Base-by-base conservation (phyloP, 257 asterid genomes). In the Apocynum venetum region DNA sequence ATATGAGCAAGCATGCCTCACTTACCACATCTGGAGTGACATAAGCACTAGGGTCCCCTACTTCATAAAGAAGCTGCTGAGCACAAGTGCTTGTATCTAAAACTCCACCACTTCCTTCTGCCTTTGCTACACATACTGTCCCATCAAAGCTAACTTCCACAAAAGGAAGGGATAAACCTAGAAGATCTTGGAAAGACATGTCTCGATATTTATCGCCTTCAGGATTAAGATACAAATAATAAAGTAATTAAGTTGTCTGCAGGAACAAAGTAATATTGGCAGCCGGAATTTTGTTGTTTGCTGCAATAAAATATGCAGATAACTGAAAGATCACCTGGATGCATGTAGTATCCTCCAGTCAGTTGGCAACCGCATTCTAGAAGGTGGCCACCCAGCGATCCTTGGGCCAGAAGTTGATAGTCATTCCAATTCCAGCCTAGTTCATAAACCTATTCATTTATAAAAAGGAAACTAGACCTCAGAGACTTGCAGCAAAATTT, bases 331-430 rank as follows among this genome's bases (percentile, higher is more conserved):
- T 85, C 81, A 95, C 98, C 98, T 83, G 98, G 98, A 83, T 96
- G 99, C 97, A 96, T 88, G 78, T 86, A 96, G 76, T 96, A 96
- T 63, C 99, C 99, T 80, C 99, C 99, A 25, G 99, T 96, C 75
- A 96, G 96, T 84, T 96, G 99, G 77, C 99, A 96, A 81, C 99
- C 98, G 80, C 99, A 96, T 85, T 96, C 99, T 79, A 96, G 92
- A 76, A 96, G 92, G 83, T 93, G 99, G 77, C 99, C 98, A 75
- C 92, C 93, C 80, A 93, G 84, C 72, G 97, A 86, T 82, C 99
- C 99, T 89, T 93, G 97, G 70, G 98, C 93, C 72, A 93, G 90
- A 79, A 89, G 96, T 75, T 83, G 84, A 78, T 85, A 85, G 59
- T 91, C 97, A 83, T 91, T 84, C 99, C 99, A 96, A 84, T 96